phyloP scores from a whole-genome alignment of 805 yeast species.

The Metschnikowia lachancei region DNA sequence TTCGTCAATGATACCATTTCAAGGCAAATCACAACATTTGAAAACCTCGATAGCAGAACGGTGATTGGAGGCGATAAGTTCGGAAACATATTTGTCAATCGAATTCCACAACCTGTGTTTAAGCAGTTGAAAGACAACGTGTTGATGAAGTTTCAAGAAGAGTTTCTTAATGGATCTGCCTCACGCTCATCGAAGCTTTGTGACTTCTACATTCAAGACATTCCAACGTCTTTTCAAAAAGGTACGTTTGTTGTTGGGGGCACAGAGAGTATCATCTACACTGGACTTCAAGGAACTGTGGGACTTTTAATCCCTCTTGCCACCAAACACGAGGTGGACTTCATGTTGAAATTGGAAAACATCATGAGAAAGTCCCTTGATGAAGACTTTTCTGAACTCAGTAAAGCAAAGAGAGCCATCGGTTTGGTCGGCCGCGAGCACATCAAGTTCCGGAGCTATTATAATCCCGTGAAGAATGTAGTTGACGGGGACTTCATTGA shows the following conservation, averaged over 20 bases:
- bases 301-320: constrained; percentile 71
- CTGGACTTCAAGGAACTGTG: constrained; percentile 79
- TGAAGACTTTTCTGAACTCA: constrained; percentile 26
- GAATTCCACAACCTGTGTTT: constrained; percentile 54
- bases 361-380: constrained; percentile 35
- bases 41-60: constrained; percentile 69
- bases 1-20: constrained; percentile 68
- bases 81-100: constrained; percentile 71
- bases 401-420: constrained; percentile 23
- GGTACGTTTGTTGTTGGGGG: constrained; percentile 61
- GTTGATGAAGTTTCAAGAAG: constrained; percentile 27
- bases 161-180: constrained; percentile 49
- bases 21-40: constrained; percentile 61
- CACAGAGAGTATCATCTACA: constrained; percentile 60
- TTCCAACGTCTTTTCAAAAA: constrained; percentile 58
- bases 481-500: constrained; percentile 91
- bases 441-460: constrained; percentile 67
- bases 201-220: constrained; percentile 69
- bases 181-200: constrained; percentile 49
- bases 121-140: constrained; percentile 50
- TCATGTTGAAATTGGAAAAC: constrained; percentile 54
- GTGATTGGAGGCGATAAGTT: constrained; percentile 83
- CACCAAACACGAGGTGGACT: constrained; percentile 58
- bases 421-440: constrained; percentile 66
- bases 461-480: constrained; percentile 71